Percentiles rank a stretch among this genome's conserved stretches.
Evolutionary conservation across 73 alveolate species (phyloP).

Genomic region (Tetrahymena elliotti): DNA sequence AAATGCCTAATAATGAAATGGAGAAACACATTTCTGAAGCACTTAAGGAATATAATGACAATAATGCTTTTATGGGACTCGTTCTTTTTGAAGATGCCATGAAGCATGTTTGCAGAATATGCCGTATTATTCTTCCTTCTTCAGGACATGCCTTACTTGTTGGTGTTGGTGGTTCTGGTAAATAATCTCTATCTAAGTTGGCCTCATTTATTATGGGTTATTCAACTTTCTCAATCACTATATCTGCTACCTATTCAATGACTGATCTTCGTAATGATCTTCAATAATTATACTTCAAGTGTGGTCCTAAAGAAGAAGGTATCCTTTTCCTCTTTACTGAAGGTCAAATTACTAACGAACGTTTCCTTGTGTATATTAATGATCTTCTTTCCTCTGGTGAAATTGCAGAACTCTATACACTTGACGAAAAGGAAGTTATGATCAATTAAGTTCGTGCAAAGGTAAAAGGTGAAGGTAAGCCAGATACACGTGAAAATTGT

Average conservation of each 20-base stretch:
- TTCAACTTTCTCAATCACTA: slow-evolving; percentile 69
- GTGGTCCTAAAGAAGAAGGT: slow-evolving; percentile 98
- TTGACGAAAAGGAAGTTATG: slow-evolving; percentile 97
- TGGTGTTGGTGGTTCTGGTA: slow-evolving; percentile 99
- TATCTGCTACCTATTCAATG: slow-evolving; percentile 93
- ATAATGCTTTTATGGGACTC: slow-evolving; percentile 98
- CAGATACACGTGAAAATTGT: slow-evolving; percentile 95
- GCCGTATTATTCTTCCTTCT: slow-evolving; percentile 94
- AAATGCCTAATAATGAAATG: slow-evolving; percentile 32
- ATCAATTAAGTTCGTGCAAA: slow-evolving; percentile 86
- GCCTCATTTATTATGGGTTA: slow-evolving; percentile 68
- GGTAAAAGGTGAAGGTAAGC: slow-evolving; percentile 90
- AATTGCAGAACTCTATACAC: slow-evolving; percentile 95
- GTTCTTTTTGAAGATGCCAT: slow-evolving; percentile 99
- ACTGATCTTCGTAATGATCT: slow-evolving; percentile 96
- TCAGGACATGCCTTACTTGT: slow-evolving; percentile 99
- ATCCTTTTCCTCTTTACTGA: slow-evolving; percentile 98
- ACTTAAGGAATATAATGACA: slow-evolving; percentile 95
- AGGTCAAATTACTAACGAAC: slow-evolving; percentile 98
- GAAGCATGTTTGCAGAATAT: slow-evolving; percentile 98
- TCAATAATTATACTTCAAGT: slow-evolving; percentile 90
- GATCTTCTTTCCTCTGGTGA: slow-evolving; percentile 99
- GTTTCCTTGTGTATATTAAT: slow-evolving; percentile 98
- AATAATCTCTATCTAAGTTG: slow-evolving; percentile 95
- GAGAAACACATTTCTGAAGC: slow-evolving; percentile 75